Evolutionary conservation across 371 early-diverging fungal species (phyloP).

Genomic region (Gilbertella persicaria): DNA sequence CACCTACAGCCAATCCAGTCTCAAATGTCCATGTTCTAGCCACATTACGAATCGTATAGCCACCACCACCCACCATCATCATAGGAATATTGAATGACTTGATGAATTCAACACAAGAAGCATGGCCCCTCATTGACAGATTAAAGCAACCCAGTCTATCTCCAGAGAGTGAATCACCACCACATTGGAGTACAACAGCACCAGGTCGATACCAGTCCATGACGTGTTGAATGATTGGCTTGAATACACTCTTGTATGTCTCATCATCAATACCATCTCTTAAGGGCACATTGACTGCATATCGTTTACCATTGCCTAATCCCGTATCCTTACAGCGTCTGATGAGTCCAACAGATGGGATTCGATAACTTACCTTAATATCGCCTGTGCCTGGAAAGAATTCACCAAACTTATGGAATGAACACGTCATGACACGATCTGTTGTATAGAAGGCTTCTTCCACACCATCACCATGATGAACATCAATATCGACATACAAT

Average conservation of each 20-base stretch:
- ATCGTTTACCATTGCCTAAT: conserved; percentile 84
- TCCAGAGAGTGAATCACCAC: conserved; percentile 98
- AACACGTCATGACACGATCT: conserved; percentile 98
- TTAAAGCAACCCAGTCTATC: conserved; percentile 99
- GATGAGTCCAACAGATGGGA: background rate
- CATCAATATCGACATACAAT: conserved; percentile 99
- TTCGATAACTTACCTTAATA: conserved; percentile 57
- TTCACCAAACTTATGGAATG: conserved; percentile 99
- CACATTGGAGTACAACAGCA: conserved; percentile 97
- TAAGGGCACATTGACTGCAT: conserved; percentile 97
- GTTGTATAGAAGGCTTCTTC: conserved; percentile 99
- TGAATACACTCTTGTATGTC: conserved; percentile 88
- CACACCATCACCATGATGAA: conserved; percentile 99
- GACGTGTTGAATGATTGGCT: conserved; percentile 86
- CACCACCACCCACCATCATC: conserved; percentile 98
- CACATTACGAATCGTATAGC: conserved; percentile 99
- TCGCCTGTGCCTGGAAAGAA: conserved; percentile 99
- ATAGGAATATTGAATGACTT: conserved; percentile 92
- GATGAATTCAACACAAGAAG: conserved; percentile 92
- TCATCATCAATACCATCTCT: conserved; percentile 98
- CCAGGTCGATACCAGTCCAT: conserved; percentile 95
- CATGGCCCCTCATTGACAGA: conserved; percentile 88
- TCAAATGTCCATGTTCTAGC: conserved; percentile 99
- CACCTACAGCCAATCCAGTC: conserved; percentile 89
- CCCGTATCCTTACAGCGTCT: conserved; percentile 72